Conservation (phyloP, 2,329 filamentous ascomycete species). For the Monosporascus sp. region DNA sequence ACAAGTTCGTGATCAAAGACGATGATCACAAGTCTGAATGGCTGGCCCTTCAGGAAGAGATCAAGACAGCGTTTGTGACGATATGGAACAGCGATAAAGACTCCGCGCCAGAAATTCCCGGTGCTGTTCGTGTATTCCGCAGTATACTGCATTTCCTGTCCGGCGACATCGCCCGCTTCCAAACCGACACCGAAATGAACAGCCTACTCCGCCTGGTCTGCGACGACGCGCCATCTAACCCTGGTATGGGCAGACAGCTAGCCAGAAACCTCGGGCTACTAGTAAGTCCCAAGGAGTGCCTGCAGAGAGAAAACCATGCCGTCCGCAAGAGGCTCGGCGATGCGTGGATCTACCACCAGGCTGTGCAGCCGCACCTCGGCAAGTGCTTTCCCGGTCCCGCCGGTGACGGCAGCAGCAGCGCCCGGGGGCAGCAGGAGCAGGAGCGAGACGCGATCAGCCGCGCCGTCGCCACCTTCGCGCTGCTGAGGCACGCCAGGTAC, state of each 20-base stretch:
- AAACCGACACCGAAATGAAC: slow-evolving; percentile 9
- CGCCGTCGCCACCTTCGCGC: slow-evolving; percentile 42
- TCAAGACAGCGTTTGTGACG: slow-evolving; percentile 5
- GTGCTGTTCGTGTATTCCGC: slow-evolving; percentile 16
- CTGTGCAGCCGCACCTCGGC: slow-evolving; percentile 31
- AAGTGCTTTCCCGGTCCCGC: slow-evolving; percentile 32
- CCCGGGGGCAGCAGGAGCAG: background rate
- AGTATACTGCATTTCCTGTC: slow-evolving; percentile 25
- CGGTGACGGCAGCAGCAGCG: slow-evolving; percentile 17
- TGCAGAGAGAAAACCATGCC: slow-evolving; percentile 22
- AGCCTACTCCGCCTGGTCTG: slow-evolving; percentile 16
- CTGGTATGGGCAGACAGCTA: slow-evolving; percentile 19
- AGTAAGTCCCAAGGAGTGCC: slow-evolving; percentile 21
- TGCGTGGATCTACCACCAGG: slow-evolving; percentile 23
- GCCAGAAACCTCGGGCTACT: slow-evolving; percentile 22
- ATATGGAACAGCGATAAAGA: slow-evolving; percentile 1
- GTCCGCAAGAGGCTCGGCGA: slow-evolving; percentile 18
- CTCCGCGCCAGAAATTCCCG: background rate
- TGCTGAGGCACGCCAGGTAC: slow-evolving; percentile 45
- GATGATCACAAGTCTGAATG: slow-evolving; percentile 1
- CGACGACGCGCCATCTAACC: slow-evolving; percentile 7
- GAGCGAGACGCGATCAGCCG: slow-evolving; percentile 28
- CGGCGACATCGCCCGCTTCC: slow-evolving; percentile 24
- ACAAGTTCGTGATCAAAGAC: slow-evolving; percentile 18
- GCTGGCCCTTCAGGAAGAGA: slow-evolving; percentile 9